Percentiles rank a stretch among this genome's conserved stretches.
Conservation (phyloP, 1,139 yeast species). For the Arxiozyma telluris region DNA sequence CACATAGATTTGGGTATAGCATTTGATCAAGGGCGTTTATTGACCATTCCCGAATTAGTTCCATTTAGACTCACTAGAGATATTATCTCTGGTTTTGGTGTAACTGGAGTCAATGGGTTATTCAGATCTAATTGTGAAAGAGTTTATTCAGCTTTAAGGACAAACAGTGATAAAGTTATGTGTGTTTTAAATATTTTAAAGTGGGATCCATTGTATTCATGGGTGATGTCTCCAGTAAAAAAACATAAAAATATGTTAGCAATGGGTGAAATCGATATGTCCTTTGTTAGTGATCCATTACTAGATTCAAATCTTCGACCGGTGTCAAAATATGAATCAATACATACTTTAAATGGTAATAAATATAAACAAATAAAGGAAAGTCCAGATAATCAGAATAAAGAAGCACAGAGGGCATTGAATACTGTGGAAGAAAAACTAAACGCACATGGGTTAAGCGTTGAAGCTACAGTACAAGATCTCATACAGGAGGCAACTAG, state of each 20-base stretch:
- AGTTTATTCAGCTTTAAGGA: constrained; percentile 59
- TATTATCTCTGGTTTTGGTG: constrained; percentile 86
- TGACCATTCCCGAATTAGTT: constrained; percentile 85
- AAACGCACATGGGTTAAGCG: constrained; percentile 56
- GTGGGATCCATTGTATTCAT: constrained; percentile 88
- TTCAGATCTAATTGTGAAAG: constrained; percentile 67
- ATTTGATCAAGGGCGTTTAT: constrained; percentile 78
- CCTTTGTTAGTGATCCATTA: neutral
- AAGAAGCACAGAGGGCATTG: constrained; percentile 66
- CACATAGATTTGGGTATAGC: constrained; percentile 96
- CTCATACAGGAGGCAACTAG: constrained; percentile 70
- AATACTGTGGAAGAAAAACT: constrained; percentile 64
- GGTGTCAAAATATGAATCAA: neutral
- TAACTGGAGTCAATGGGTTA: constrained; percentile 69
- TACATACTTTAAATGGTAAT: neutral
- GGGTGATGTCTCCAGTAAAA: constrained; percentile 73
- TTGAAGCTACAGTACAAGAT: constrained; percentile 78
- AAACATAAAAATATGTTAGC: constrained; percentile 36
- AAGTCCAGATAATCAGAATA: constrained; percentile 34
- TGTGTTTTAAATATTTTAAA: constrained; percentile 78
- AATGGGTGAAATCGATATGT: constrained; percentile 13
- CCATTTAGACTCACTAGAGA: constrained; percentile 91
- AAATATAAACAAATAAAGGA: neutral
- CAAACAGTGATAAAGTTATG: constrained; percentile 58
- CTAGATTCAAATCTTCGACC: neutral